Evolutionary conservation across 2,329 filamentous ascomycete genomes (phyloP).

Genomic region (Diaporthe australafricana): DNA sequence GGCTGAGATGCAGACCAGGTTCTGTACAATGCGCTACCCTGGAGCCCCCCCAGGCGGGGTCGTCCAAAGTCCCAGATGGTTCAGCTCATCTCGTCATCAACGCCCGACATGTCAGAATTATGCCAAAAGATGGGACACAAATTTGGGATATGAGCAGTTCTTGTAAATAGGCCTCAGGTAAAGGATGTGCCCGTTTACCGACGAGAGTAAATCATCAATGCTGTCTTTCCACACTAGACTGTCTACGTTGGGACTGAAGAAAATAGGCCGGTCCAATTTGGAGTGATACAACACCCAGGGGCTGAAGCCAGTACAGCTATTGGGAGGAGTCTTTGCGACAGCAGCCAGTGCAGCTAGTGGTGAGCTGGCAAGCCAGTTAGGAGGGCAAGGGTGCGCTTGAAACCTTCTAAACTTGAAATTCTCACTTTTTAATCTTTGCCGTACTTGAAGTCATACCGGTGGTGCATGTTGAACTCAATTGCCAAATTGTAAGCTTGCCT

Average conservation of each 20-base stretch:
- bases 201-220: neutral
- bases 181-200: neutral
- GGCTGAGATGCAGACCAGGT: conserved; percentile 31
- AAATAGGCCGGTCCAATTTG: neutral
- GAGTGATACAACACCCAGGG: neutral
- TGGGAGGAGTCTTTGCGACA: no score
- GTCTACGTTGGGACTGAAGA: neutral
- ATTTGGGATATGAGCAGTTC: neutral
- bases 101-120: neutral
- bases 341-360: no score
- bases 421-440: no score
- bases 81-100: neutral
- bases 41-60: neutral
- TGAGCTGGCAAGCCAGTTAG: no score
- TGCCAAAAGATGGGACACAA: neutral
- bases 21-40: no score
- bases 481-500: no score
- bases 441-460: no score
- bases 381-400: no score
- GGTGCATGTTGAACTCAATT: no score
- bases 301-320: no score
- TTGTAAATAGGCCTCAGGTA: neutral
- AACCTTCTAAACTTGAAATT: no score
- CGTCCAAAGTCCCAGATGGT: neutral
- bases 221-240: neutral